These are phyloP conservation scores for Erodium maritimum DNA, from an alignment of 345 rosid genomes.

Conservation along the genomic window DNA sequence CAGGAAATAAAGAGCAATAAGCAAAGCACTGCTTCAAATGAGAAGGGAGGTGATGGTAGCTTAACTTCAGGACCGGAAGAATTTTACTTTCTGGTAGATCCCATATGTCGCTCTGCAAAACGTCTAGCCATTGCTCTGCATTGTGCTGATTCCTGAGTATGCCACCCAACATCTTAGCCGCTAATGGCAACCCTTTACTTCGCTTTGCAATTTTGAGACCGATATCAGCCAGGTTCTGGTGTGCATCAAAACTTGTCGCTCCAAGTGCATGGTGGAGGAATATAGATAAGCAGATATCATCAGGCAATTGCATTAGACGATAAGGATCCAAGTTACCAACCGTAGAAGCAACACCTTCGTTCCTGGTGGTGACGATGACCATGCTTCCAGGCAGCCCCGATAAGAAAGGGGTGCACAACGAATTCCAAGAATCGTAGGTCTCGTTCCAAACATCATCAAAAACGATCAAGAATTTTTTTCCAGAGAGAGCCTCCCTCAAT, in stretches of 20 bases:
- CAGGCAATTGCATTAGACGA: neutral
- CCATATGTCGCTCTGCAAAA: slow-evolving; percentile 10
- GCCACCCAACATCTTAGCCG: slow-evolving; percentile 12
- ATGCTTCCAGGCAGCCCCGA: slow-evolving; percentile 7
- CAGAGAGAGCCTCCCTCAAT: slow-evolving; percentile 8
- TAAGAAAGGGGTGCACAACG: neutral
- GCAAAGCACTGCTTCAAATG: slow-evolving; percentile 14
- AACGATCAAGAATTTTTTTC: slow-evolving; percentile 27
- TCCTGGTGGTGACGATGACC: slow-evolving; percentile 11
- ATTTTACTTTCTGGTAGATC: neutral
- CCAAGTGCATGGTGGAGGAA: slow-evolving; percentile 8
- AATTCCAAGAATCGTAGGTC: slow-evolving; percentile 4
- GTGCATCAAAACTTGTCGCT: neutral
- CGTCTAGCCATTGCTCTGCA: slow-evolving; percentile 7
- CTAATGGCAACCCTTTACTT: slow-evolving; percentile 11
- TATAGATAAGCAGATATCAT: slow-evolving; percentile 1
- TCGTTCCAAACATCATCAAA: slow-evolving; percentile 36
- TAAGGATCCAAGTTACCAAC: neutral
- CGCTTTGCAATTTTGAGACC: slow-evolving; percentile 5
- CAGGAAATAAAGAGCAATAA: slow-evolving; percentile 15
- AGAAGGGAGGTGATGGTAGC: slow-evolving; percentile 14
- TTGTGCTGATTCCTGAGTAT: slow-evolving; percentile 2
- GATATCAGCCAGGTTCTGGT: neutral
- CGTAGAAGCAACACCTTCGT: slow-evolving; percentile 2
- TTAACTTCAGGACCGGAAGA: slow-evolving; percentile 8